phyloP scores from a whole-genome alignment of 2,329 filamentous ascomycete genomes.

The Fusarium mundagurra region DNA sequence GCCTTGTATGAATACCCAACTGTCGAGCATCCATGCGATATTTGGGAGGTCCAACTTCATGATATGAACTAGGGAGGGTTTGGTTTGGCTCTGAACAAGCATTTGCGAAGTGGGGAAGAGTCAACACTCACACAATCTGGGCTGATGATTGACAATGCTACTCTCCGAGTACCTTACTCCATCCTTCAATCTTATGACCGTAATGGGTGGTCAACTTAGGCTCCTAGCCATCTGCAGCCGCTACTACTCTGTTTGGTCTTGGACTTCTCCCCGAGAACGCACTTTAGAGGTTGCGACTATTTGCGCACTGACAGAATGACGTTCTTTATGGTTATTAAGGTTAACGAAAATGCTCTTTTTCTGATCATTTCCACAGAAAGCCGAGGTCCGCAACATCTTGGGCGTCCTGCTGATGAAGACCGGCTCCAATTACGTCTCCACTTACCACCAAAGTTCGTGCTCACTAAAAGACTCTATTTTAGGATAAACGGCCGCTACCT shows the following conservation, averaged over 20 bases:
- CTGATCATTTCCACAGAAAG: neutral
- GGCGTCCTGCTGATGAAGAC: slow-evolving; percentile 1
- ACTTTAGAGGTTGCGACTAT: neutral
- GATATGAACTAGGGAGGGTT: slow-evolving; percentile 7
- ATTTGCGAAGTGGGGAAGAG: slow-evolving; percentile 14
- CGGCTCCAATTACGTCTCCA: neutral
- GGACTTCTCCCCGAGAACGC: neutral
- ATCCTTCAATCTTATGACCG: slow-evolving; percentile 6
- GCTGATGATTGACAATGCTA: slow-evolving; percentile 24
- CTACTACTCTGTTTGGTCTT: neutral
- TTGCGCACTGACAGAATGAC: neutral
- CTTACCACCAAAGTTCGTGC: neutral
- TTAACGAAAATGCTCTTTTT: neutral
- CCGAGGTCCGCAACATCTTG: slow-evolving; percentile 18
- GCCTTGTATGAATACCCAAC: neutral
- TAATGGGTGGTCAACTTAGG: neutral
- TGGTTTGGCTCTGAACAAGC: slow-evolving; percentile 21
- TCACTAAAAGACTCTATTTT: slow-evolving; percentile 29
- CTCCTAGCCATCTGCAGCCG: neutral
- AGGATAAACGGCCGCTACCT: slow-evolving; percentile 21
- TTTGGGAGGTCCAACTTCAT: slow-evolving; percentile 16
- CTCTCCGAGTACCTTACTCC: neutral
- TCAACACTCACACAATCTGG: slow-evolving; percentile 22
- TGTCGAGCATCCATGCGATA: slow-evolving; percentile 21
- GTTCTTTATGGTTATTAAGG: neutral